These are phyloP conservation scores for Boletellus dicymbophilus DNA, from an alignment of 1,284 basidiomycete genomes.

Conservation along the genomic window DNA sequence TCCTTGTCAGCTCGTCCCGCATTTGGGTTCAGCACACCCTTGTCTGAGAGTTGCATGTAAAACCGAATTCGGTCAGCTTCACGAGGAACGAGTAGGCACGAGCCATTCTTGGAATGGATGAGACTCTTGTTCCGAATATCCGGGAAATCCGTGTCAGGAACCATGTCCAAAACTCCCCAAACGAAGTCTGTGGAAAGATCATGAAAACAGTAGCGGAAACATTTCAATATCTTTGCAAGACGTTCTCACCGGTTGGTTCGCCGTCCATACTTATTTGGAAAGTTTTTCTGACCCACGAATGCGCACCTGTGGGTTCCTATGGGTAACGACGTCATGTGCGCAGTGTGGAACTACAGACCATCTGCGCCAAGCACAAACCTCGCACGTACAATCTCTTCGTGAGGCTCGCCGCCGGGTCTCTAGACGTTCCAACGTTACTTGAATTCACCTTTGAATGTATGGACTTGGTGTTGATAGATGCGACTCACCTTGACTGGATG, in stretches of 20 bases:
- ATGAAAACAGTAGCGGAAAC: conserved; percentile 1
- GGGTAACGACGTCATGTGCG: background rate
- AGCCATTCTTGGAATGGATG: conserved; percentile 57
- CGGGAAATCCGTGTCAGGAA: conserved; percentile 58
- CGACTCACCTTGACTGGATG: conserved; percentile 35
- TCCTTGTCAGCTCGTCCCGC: conserved; percentile 43
- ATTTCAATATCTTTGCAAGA: background rate
- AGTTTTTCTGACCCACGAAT: conserved; percentile 59
- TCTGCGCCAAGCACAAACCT: conserved; percentile 60
- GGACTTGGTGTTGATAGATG: background rate
- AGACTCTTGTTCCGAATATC: conserved; percentile 59
- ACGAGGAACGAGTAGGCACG: conserved; percentile 48
- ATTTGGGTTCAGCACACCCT: conserved; percentile 31
- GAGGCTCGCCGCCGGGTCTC: conserved; percentile 25
- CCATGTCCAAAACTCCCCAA: conserved; percentile 59
- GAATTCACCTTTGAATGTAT: background rate
- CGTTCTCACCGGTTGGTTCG: conserved; percentile 48
- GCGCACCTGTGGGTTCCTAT: conserved; percentile 55
- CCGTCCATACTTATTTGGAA: conserved; percentile 58
- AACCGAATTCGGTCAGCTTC: conserved; percentile 42
- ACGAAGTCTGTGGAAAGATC: conserved; percentile 42
- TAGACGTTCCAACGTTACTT: conserved; percentile 39
- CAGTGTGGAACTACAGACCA: conserved; percentile 30
- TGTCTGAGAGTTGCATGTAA: conserved; percentile 48
- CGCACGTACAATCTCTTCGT: conserved; percentile 48